Evolutionary conservation across 1,139 yeast genomes (phyloP).

Genomic region (Debaryomyces nepalensis): DNA sequence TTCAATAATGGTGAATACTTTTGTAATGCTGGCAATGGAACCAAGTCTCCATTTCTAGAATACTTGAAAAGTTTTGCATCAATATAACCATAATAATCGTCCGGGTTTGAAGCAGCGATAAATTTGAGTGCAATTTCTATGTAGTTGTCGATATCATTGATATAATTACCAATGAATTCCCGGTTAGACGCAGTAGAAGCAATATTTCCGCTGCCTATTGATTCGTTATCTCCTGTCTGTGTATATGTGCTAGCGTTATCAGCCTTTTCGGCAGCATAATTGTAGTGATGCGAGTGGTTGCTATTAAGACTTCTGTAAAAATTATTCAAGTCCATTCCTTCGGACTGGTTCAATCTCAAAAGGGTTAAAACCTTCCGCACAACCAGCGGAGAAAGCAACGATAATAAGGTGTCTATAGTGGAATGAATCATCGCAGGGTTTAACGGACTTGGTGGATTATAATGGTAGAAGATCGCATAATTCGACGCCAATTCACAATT

Average conservation of each 20-base stretch:
- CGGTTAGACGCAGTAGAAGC: background rate
- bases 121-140: constrained; percentile 52
- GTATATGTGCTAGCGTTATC: constrained; percentile 1
- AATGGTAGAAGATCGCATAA: constrained; percentile 29
- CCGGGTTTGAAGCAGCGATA: constrained; percentile 60
- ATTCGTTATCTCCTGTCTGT: constrained; percentile 1
- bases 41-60: constrained; percentile 39
- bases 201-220: background rate
- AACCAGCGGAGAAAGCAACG: constrained; percentile 28
- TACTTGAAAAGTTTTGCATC: constrained; percentile 41
- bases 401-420: constrained; percentile 27
- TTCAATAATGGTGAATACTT: constrained; percentile 56
- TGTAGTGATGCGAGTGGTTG: constrained; percentile 9
- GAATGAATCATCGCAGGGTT: constrained; percentile 19
- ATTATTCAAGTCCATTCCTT: constrained; percentile 11
- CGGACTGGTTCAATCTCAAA: constrained; percentile 17
- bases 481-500: constrained; percentile 18
- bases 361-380: constrained; percentile 27
- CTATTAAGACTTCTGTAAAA: constrained; percentile 6
- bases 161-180: constrained; percentile 12
- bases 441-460: constrained; percentile 27
- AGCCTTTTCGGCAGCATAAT: constrained; percentile 4
- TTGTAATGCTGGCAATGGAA: constrained; percentile 46
- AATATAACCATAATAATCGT: constrained; percentile 49
- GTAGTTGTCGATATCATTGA: constrained; percentile 47